Percentiles rank a stretch among this genome's conserved stretches.
Conservation (phyloP, 2,329 filamentous ascomycete species). For the Sclerotinia trifoliorum region DNA sequence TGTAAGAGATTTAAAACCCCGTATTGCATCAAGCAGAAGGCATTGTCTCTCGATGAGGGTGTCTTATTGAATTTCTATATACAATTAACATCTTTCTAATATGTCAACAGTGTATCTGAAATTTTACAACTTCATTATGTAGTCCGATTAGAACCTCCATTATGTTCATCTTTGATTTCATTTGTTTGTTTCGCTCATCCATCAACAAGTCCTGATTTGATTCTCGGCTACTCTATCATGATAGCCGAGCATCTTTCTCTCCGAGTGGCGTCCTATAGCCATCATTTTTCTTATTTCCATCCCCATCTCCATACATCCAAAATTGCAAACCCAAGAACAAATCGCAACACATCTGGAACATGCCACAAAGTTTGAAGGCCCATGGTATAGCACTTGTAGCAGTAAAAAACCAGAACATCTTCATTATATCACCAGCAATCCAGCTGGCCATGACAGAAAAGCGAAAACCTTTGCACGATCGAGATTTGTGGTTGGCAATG, state of each 20-base stretch:
- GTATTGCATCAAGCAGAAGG: neutral
- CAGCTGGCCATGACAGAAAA: constrained; percentile 74
- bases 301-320: constrained; percentile 61
- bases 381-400: constrained; percentile 67
- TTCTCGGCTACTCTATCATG: constrained; percentile 13
- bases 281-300: constrained; percentile 31
- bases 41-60: neutral
- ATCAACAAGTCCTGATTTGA: neutral
- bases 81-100: neutral
- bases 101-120: neutral
- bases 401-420: constrained; percentile 84
- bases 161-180: neutral
- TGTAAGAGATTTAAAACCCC: neutral
- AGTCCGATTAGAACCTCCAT: neutral
- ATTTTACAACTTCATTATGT: neutral
- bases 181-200: neutral
- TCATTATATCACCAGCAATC: constrained; percentile 79
- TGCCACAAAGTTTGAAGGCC: constrained; percentile 78
- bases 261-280: constrained; percentile 28
- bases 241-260: constrained; percentile 38
- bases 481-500: constrained; percentile 63
- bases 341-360: constrained; percentile 79
- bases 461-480: constrained; percentile 75
- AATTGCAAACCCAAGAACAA: constrained; percentile 73
- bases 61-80: neutral